Percentiles rank a stretch among this genome's conserved stretches.
Conservation (phyloP, 352 stramenopile species). For the Pythium brachiatum region DNA sequence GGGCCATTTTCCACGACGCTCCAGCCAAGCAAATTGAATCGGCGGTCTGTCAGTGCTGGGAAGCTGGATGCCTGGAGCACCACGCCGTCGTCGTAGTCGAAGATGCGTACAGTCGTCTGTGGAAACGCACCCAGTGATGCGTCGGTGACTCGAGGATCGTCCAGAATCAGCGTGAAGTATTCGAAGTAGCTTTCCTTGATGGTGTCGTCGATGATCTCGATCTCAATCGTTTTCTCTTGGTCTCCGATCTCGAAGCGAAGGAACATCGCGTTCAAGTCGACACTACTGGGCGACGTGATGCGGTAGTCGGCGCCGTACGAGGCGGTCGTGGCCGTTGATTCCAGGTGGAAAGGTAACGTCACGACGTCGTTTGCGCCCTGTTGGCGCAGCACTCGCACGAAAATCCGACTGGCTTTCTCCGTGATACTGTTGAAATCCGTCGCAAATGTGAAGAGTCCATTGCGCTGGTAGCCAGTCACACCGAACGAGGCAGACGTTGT, state of each 20-base stretch:
- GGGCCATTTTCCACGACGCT: constrained; percentile 50
- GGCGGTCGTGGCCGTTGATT: constrained; percentile 31
- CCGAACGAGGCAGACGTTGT: constrained; percentile 33
- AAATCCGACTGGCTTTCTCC: constrained; percentile 39
- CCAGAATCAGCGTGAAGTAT: constrained; percentile 40
- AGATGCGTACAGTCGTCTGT: constrained; percentile 47
- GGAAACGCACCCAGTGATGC: constrained; percentile 33
- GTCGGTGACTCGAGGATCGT: constrained; percentile 25
- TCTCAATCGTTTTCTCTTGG: constrained; percentile 35
- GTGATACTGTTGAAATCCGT: constrained; percentile 53
- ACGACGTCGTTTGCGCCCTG: constrained; percentile 46
- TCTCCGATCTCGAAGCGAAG: constrained; percentile 59
- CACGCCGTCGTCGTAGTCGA: constrained; percentile 49
- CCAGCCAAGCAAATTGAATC: constrained; percentile 38
- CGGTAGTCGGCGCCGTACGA: constrained; percentile 39
- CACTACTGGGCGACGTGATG: constrained; percentile 25
- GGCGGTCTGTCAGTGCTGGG: not conserved
- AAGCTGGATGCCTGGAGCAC: constrained; percentile 36
- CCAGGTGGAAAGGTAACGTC: constrained; percentile 42
- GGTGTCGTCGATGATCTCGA: constrained; percentile 48
- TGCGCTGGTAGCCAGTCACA: constrained; percentile 54
- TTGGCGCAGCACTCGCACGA: constrained; percentile 47
- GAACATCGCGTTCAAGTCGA: constrained; percentile 33
- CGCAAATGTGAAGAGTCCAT: constrained; percentile 62
- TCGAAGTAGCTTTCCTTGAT: constrained; percentile 53